phyloP scores from a whole-genome alignment of 257 asterid genomes.

The Ocimum tenuiflorum region DNA sequence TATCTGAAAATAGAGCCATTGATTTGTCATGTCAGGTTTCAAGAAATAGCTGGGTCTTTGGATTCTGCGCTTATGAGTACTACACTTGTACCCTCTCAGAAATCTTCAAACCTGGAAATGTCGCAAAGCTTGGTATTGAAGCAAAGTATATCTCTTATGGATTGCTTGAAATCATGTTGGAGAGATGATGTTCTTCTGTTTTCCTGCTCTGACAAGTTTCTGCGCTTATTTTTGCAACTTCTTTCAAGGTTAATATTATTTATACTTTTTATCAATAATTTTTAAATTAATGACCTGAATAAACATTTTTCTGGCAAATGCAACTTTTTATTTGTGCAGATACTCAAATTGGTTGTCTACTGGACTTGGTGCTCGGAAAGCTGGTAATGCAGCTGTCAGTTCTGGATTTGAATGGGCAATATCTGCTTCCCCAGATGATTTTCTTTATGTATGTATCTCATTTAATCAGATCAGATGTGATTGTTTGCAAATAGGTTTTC shows the following conservation, averaged over 20 bases:
- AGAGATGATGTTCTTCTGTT: constrained; percentile 75
- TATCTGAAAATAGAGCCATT: constrained; percentile 18
- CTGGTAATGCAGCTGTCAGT: constrained; percentile 45
- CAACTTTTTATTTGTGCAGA: constrained; percentile 36
- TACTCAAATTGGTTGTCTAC: constrained; percentile 80
- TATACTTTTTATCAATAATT: not conserved
- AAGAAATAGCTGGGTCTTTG: constrained; percentile 94
- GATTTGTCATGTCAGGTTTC: constrained; percentile 66
- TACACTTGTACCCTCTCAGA: constrained; percentile 46
- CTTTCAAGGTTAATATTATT: constrained; percentile 62
- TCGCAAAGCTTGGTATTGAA: constrained; percentile 51
- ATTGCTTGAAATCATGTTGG: constrained; percentile 92
- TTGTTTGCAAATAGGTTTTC: constrained; percentile 16
- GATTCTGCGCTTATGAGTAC: constrained; percentile 74
- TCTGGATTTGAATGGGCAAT: constrained; percentile 80
- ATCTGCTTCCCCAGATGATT: constrained; percentile 78
- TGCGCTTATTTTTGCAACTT: constrained; percentile 91
- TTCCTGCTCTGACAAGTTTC: constrained; percentile 88
- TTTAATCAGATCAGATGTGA: not conserved
- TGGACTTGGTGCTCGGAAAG: constrained; percentile 72
- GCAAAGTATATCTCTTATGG: constrained; percentile 77
- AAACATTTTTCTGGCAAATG: constrained; percentile 3
- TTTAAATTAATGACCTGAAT: constrained; percentile 1
- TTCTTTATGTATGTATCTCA: constrained; percentile 58
- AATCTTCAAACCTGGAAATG: constrained; percentile 32